Conservation (phyloP, 495 filamentous ascomycete genomes). For the Immersiella caudata region DNA sequence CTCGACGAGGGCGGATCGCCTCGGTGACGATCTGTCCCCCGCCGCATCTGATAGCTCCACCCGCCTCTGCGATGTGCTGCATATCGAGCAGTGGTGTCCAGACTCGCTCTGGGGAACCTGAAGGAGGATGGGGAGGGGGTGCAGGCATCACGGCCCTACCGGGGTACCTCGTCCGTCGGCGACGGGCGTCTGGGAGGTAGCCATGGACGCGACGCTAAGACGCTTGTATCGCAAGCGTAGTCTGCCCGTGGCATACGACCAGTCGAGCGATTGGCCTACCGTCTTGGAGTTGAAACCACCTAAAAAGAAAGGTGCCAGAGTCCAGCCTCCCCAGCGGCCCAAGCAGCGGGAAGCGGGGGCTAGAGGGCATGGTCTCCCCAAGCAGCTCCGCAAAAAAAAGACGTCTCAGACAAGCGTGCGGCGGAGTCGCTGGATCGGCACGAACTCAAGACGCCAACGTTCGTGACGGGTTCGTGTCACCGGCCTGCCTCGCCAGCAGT, state of each 20-base stretch:
- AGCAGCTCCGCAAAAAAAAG: background rate
- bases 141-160: background rate
- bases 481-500: background rate
- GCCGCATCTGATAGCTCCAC: slow-evolving; percentile 22
- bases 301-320: background rate
- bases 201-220: background rate
- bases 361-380: background rate
- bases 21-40: slow-evolving; percentile 27
- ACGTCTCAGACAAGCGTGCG: slow-evolving; percentile 4
- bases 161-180: background rate
- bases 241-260: background rate
- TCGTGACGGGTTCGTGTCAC: slow-evolving; percentile 4
- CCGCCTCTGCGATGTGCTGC: slow-evolving; percentile 3
- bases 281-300: background rate
- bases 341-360: slow-evolving; percentile 2
- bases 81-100: background rate
- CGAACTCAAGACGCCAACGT: slow-evolving; percentile 3
- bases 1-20: slow-evolving; percentile 1
- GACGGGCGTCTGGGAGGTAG: background rate
- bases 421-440: slow-evolving; percentile 1
- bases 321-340: background rate
- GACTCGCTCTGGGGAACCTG: background rate
- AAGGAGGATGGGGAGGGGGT: background rate
- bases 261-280: background rate
- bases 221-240: background rate